Conservation (phyloP, 1,284 basidiomycete species). For the Leccinum proliferum region DNA sequence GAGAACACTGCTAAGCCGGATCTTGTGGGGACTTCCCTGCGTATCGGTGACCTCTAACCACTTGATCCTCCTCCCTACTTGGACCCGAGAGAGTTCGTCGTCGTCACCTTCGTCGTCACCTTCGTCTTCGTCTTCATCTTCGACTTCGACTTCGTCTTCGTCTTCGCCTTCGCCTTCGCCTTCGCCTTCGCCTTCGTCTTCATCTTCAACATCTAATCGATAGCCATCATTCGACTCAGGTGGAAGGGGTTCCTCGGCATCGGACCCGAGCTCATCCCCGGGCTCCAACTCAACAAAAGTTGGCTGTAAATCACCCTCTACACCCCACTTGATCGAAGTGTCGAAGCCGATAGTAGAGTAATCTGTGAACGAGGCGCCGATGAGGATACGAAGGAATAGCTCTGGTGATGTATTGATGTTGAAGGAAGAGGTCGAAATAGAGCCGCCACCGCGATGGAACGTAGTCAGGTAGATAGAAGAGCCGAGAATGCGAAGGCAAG, state of each 20-base stretch:
- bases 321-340: neutral
- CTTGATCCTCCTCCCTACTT: neutral
- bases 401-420: neutral
- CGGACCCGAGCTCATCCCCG: neutral
- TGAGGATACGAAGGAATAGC: neutral
- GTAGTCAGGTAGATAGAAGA: neutral
- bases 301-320: neutral
- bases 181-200: no score
- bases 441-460: neutral
- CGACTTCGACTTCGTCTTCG: no score
- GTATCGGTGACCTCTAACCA: neutral
- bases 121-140: no score
- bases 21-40: neutral
- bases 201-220: no score
- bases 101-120: no score
- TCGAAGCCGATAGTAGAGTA: neutral
- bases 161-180: no score
- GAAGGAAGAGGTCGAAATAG: neutral
- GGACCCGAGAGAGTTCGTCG: neutral
- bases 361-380: neutral
- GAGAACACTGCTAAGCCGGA: neutral
- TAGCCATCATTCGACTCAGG: no score
- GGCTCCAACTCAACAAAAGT: neutral
- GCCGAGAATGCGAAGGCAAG: neutral
- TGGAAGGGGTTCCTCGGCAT: neutral